Evolutionary conservation across 2,329 filamentous ascomycete species (phyloP).

Genomic region (Aspergillus ochraceus): DNA sequence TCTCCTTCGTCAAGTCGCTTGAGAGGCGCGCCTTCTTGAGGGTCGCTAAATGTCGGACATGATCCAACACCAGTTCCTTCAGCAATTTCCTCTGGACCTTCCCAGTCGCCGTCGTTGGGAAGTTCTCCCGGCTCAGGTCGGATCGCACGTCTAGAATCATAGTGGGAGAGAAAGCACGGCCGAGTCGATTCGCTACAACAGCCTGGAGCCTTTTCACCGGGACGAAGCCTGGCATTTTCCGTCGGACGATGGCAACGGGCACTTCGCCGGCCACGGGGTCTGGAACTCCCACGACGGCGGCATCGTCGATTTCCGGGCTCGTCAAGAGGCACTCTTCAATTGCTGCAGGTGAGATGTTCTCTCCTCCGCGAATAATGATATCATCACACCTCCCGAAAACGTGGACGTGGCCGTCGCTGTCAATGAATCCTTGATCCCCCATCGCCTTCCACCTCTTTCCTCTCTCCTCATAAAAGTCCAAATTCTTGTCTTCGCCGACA

Average conservation of each 20-base stretch:
- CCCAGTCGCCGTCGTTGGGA: constrained; percentile 1
- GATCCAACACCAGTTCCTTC: background rate
- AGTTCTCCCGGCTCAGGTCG: background rate
- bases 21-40: background rate
- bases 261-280: constrained; percentile 7
- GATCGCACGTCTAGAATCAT: constrained; percentile 1
- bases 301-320: background rate
- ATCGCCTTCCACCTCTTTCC: constrained; percentile 2
- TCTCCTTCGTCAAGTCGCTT: background rate
- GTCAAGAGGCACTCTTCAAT: constrained; percentile 4
- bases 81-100: constrained; percentile 1
- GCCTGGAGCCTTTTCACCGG: background rate
- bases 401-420: background rate
- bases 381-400: constrained; percentile 7
- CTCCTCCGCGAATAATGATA: constrained; percentile 9
- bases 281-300: constrained; percentile 4
- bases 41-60: background rate
- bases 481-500: background rate
- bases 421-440: constrained; percentile 5
- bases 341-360: constrained; percentile 8
- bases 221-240: background rate
- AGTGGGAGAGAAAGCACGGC: background rate
- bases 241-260: constrained; percentile 1
- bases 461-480: background rate
- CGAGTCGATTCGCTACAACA: background rate